These are phyloP conservation scores for Pseudogymnoascus sp. DNA, from an alignment of 2,329 filamentous ascomycete genomes.

Conservation along the genomic window DNA sequence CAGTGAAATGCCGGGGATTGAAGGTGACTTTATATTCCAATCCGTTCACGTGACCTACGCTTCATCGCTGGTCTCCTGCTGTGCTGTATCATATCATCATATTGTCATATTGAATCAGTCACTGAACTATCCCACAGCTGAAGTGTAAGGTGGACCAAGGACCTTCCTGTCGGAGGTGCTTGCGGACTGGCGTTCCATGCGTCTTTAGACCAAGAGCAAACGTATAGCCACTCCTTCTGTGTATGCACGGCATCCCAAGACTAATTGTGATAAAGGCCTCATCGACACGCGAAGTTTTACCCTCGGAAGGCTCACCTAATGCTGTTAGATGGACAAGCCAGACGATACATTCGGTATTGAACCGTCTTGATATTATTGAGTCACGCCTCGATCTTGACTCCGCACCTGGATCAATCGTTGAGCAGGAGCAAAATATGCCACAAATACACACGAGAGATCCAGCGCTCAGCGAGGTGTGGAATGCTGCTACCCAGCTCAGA, in stretches of 20 bases:
- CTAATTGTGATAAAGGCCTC: constrained; percentile 15
- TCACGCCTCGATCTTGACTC: constrained; percentile 14
- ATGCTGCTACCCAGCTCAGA: constrained; percentile 25
- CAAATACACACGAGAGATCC: constrained; percentile 16
- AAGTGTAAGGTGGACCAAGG: constrained; percentile 31
- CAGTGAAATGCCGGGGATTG: constrained; percentile 14
- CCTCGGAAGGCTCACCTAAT: constrained; percentile 9
- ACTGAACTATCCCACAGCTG: constrained; percentile 23
- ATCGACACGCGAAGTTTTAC: constrained; percentile 15
- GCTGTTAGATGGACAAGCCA: constrained; percentile 13
- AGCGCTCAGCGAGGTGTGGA: constrained; percentile 24
- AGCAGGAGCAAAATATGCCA: constrained; percentile 14
- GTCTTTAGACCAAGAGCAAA: constrained; percentile 34
- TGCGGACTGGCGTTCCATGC: constrained; percentile 30
- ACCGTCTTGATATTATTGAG: constrained; percentile 18
- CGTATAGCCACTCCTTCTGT: constrained; percentile 22
- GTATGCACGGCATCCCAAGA: constrained; percentile 11
- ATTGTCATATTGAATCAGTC: background rate
- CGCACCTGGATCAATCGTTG: constrained; percentile 9
- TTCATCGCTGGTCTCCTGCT: constrained; percentile 7
- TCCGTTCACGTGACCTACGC: background rate
- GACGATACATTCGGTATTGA: constrained; percentile 16
- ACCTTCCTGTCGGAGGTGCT: constrained; percentile 28
- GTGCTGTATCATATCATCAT: background rate
- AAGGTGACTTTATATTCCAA: constrained; percentile 10